These are phyloP conservation scores for Cinchona pubescens DNA, from an alignment of 257 asterid species.

Conservation along the genomic window DNA sequence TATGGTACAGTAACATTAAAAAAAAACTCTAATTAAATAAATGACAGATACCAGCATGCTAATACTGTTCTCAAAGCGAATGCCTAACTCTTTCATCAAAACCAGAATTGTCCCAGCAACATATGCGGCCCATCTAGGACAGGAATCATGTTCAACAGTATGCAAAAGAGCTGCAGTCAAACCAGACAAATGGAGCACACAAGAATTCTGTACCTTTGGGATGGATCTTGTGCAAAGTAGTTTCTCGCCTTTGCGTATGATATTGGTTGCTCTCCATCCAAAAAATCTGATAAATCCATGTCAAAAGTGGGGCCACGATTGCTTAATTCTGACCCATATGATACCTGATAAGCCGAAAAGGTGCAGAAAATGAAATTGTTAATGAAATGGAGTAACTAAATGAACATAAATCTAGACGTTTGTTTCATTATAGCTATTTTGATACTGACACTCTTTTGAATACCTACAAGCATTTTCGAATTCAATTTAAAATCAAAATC, in stretches of 20 bases:
- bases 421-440: background rate
- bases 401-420: background rate
- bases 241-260: conserved; percentile 76
- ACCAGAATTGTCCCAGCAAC: conserved; percentile 96
- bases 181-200: conserved; percentile 8
- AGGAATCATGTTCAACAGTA: conserved; percentile 34
- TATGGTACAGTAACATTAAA: background rate
- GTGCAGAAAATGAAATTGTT: background rate
- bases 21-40: conserved; percentile 1
- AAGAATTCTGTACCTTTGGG: conserved; percentile 63
- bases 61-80: conserved; percentile 75
- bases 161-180: conserved; percentile 5
- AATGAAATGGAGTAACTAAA: background rate
- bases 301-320: conserved; percentile 99
- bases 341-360: conserved; percentile 52
- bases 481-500: too few relatives aligned
- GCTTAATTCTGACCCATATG: conserved; percentile 94
- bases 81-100: conserved; percentile 82
- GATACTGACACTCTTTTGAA: background rate
- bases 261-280: conserved; percentile 72
- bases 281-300: conserved; percentile 90
- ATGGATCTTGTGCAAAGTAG: conserved; percentile 87
- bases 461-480: background rate
- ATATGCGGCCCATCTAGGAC: conserved; percentile 97
- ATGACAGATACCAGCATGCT: conserved; percentile 64